A percentile compares a stretch with the other conserved stretches of the same genome.
Conservation (phyloP, 2,329 filamentous ascomycete species). For the Colletotrichum falcatum region DNA sequence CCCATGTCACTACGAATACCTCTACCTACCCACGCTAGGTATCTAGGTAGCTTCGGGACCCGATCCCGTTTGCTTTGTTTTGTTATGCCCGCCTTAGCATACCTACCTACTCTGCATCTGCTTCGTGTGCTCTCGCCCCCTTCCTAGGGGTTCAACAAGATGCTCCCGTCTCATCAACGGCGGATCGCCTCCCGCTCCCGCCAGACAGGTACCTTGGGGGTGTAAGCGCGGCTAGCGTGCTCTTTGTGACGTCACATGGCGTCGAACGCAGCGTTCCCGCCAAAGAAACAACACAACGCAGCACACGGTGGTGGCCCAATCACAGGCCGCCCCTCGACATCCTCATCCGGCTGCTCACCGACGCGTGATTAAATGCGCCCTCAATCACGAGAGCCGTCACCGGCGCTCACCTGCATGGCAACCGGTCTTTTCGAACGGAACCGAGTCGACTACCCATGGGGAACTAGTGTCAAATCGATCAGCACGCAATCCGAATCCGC, state of each 20-base stretch:
- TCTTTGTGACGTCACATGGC: conserved; percentile 27
- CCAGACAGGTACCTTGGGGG: no score
- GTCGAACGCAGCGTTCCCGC: neutral
- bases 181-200: no score
- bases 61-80: neutral
- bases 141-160: no score
- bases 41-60: no score
- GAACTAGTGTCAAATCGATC: conserved; percentile 18
- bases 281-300: neutral
- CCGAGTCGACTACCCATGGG: neutral
- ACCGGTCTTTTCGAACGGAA: neutral
- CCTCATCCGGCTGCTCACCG: conserved; percentile 5
- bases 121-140: no score
- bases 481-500: conserved; percentile 3
- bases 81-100: neutral
- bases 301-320: neutral
- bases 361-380: neutral
- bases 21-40: no score
- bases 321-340: neutral
- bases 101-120: no score
- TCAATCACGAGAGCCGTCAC: conserved; percentile 12
- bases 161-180: no score
- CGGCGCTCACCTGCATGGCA: neutral
- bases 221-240: conserved; percentile 14
- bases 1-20: no score